These are phyloP conservation scores for Fusarium pseudocircinatum DNA, from an alignment of 2,329 filamentous ascomycete species.

Conservation along the genomic window DNA sequence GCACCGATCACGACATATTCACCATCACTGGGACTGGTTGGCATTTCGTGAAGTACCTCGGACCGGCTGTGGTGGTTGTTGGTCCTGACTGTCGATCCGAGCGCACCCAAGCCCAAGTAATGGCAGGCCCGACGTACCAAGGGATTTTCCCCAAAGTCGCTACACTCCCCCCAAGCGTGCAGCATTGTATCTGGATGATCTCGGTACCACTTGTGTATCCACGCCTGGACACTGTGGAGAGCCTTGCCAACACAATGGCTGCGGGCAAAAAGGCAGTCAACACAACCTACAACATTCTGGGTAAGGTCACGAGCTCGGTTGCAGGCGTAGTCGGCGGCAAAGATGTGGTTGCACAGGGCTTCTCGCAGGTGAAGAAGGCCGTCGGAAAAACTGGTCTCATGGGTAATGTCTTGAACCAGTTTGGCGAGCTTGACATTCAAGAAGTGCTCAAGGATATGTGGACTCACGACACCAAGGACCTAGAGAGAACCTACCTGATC, in stretches of 20 bases:
- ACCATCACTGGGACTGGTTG: slow-evolving; percentile 97
- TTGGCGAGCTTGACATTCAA: slow-evolving; percentile 93
- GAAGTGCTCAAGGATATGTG: slow-evolving; percentile 97
- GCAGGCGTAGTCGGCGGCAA: slow-evolving; percentile 96
- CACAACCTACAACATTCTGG: slow-evolving; percentile 93
- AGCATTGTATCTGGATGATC: slow-evolving; percentile 97
- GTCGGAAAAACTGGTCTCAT: slow-evolving; percentile 96
- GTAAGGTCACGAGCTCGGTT: slow-evolving; percentile 93
- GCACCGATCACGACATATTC: slow-evolving; percentile 89
- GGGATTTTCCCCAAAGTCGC: slow-evolving; percentile 96
- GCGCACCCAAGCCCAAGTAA: slow-evolving; percentile 87
- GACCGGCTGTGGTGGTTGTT: slow-evolving; percentile 88
- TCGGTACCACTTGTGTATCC: slow-evolving; percentile 93
- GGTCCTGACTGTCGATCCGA: slow-evolving; percentile 94
- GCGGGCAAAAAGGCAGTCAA: slow-evolving; percentile 98
- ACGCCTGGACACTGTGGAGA: slow-evolving; percentile 89
- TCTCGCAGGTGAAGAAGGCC: slow-evolving; percentile 94
- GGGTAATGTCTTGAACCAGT: slow-evolving; percentile 94
- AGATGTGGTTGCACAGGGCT: slow-evolving; percentile 89
- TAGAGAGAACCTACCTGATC: slow-evolving; percentile 96
- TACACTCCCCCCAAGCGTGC: slow-evolving; percentile 87
- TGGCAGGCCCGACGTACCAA: slow-evolving; percentile 97
- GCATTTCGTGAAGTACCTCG: slow-evolving; percentile 98
- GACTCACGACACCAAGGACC: slow-evolving; percentile 98
- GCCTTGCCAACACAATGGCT: slow-evolving; percentile 87